Base-by-base conservation (phyloP, 2,329 filamentous ascomycete species). In the Herpomyces periplanetae region DNA sequence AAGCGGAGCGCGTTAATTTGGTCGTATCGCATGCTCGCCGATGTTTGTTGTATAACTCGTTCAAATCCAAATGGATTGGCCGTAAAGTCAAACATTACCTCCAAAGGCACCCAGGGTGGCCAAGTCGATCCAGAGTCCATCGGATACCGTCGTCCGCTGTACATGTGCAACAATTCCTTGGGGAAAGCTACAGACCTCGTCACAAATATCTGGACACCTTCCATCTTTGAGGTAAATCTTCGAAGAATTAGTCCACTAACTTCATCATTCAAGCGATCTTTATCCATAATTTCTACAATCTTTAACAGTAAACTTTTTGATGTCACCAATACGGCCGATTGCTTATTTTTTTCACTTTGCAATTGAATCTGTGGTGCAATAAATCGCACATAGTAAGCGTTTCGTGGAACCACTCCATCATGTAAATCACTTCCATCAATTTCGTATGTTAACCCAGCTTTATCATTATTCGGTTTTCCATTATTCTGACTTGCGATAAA, bases 281-380 rank as follows among this genome's bases (percentile, higher is more conserved):
- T 88, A 40, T 96, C 80, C 64, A 91, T 87, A 30, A 96, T 75
- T 27, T 88, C 75, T 9, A 96, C 55, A 5, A 96, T 65, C 42
- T 91, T 91, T 22, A 91, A 53, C 36, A 91, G 73, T 71, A 96
- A 96, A 20, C 73, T 69, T 38, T 91, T 91, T 11, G 73, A 71
- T 3, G 75, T 80, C 17, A 91, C 60, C n/a, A 99, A 47, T 3
- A 88, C 64, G n/a, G 84, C 80, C 22, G 85, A 65, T 37, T 85
- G 87, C 25, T 62, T 63, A 37, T 96, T 91, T 47, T 88, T 91
- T 33, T 96, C 80, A 35, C 80, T 91, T 34, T 96, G 75, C 17
- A 99, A 49, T 35, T 99, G 80, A 23, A 99, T 88, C 35, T 99
- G 80, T 7, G 80, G 80, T 4, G 75, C 80, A 30, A 96, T 88